A percentile compares a stretch with the other conserved stretches of the same genome.
These are phyloP conservation scores for Silene vulgaris DNA, from an alignment of 179 eudicot genomes.

Conservation along the genomic window DNA sequence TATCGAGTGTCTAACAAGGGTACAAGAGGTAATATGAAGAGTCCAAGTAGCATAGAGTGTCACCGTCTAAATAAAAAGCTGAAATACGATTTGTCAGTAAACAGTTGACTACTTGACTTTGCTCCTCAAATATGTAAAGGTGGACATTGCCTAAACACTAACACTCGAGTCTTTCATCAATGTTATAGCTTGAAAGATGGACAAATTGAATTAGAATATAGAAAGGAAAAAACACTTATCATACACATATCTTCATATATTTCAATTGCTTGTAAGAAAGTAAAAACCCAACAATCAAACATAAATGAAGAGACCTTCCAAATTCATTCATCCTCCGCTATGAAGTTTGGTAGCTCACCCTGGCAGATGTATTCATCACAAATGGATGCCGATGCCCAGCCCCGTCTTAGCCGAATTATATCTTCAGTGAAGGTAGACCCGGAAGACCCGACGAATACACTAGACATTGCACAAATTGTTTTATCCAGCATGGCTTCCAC, in stretches of 20 bases:
- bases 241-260: constrained; percentile 18
- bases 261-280: constrained; percentile 6
- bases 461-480: constrained; percentile 80
- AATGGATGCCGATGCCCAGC: constrained; percentile 73
- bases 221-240: neutral
- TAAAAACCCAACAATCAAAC: neutral
- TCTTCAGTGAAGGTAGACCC: constrained; percentile 98
- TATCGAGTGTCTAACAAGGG: too few relatives aligned
- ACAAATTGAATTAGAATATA: constrained; percentile 23
- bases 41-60: too few relatives aligned
- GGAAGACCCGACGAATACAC: constrained; percentile 73
- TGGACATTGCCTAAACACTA: neutral
- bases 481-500: constrained; percentile 99
- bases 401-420: constrained; percentile 78
- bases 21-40: too few relatives aligned
- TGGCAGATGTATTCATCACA: constrained; percentile 91
- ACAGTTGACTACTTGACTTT: too few relatives aligned
- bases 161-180: neutral
- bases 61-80: too few relatives aligned
- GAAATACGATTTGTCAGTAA: too few relatives aligned
- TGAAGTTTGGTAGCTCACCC: constrained; percentile 76
- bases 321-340: constrained; percentile 77
- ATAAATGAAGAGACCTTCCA: neutral
- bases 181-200: neutral
- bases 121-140: too few relatives aligned